Percentiles rank a stretch among this genome's conserved stretches.
Evolutionary conservation across 2,329 filamentous ascomycete species (phyloP).

Genomic region (Mariannaea elegans): DNA sequence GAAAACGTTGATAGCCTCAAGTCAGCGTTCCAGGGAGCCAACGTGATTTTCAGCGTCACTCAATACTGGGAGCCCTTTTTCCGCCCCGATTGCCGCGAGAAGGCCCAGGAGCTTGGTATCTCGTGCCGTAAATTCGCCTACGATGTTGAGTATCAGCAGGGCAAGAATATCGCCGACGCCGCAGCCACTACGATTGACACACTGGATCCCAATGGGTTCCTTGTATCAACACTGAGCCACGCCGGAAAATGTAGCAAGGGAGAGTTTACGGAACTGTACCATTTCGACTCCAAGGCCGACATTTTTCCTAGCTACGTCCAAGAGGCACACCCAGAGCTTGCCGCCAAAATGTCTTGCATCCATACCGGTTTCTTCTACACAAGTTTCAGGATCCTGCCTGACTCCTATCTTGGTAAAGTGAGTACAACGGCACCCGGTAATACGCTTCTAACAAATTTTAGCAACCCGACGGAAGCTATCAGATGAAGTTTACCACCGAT

Average conservation of each 20-base stretch:
- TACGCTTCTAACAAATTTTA: slow-evolving; percentile 24
- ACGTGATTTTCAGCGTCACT: slow-evolving; percentile 63
- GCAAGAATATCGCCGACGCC: slow-evolving; percentile 60
- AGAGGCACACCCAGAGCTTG: slow-evolving; percentile 53
- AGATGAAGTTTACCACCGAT: slow-evolving; percentile 57
- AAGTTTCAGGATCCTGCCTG: slow-evolving; percentile 57
- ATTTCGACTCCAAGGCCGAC: slow-evolving; percentile 63
- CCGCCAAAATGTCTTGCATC: slow-evolving; percentile 60
- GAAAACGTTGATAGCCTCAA: slow-evolving; percentile 51
- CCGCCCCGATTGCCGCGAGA: slow-evolving; percentile 51
- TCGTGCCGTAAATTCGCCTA: slow-evolving; percentile 55
- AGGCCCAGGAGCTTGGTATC: slow-evolving; percentile 49
- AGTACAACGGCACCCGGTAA: neutral
- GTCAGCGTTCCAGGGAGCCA: slow-evolving; percentile 54
- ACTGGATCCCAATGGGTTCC: slow-evolving; percentile 57
- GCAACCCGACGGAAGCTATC: slow-evolving; percentile 52
- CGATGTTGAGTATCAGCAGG: slow-evolving; percentile 54
- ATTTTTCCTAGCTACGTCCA: slow-evolving; percentile 57
- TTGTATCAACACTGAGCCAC: slow-evolving; percentile 62
- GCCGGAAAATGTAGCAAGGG: slow-evolving; percentile 57
- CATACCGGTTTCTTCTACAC: slow-evolving; percentile 60
- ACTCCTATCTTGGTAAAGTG: slow-evolving; percentile 58
- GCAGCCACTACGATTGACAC: slow-evolving; percentile 52
- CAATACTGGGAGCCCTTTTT: slow-evolving; percentile 65
- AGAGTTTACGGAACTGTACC: slow-evolving; percentile 57